These are phyloP conservation scores for Coemansia sp. DNA, from an alignment of 192 early-diverging fungal species.

Conservation along the genomic window DNA sequence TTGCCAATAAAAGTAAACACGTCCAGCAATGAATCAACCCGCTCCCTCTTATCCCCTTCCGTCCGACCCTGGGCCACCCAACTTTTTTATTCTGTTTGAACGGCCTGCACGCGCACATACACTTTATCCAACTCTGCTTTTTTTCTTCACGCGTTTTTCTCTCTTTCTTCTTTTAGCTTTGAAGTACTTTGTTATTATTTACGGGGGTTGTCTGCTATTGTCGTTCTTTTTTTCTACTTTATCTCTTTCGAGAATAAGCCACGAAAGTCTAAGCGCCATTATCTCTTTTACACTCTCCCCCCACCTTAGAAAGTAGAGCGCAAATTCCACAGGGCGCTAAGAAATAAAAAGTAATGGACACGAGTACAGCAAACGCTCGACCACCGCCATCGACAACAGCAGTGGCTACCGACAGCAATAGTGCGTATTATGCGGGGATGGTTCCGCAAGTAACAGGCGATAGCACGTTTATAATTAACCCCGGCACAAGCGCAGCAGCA, in stretches of 20 bases:
- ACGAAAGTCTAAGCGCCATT: conserved; percentile 18
- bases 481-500: conserved; percentile 9
- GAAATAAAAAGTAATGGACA: background rate
- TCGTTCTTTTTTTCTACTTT: background rate
- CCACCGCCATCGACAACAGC: background rate
- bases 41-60: conserved; percentile 2
- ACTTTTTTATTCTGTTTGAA: background rate
- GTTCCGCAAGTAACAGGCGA: conserved; percentile 17
- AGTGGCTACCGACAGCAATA: background rate
- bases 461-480: conserved; percentile 44
- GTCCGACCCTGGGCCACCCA: conserved; percentile 2
- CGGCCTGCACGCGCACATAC: background rate
- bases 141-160: background rate
- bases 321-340: background rate
- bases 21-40: background rate
- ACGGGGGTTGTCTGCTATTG: conserved; percentile 3
- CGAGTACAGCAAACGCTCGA: conserved; percentile 10
- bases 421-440: background rate
- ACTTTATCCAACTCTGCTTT: conserved; percentile 1
- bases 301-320: conserved; percentile 4
- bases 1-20: conserved; percentile 4
- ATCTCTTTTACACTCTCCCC: background rate
- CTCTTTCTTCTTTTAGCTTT: background rate
- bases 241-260: background rate
- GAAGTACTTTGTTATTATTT: background rate